Evolutionary conservation across 768 basidiomycete species (phyloP).

Genomic region (Leucocoprinus leucothites): DNA sequence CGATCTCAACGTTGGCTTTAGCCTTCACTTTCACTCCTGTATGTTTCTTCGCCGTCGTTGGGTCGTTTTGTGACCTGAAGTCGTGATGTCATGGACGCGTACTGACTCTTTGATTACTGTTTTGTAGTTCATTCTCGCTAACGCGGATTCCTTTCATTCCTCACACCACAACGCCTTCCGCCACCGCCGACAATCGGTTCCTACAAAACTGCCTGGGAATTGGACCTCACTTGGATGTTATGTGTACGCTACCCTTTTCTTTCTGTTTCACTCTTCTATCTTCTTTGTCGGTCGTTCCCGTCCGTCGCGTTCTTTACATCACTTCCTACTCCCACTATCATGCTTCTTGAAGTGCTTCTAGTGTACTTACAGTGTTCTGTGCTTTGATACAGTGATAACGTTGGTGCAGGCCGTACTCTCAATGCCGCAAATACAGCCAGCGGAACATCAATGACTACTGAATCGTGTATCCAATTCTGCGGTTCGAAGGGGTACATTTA

Average conservation of each 20-base stretch:
- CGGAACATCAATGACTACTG: slow-evolving; percentile 58
- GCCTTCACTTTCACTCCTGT: slow-evolving; percentile 38
- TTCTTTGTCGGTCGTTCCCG: not conserved
- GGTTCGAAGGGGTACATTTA: slow-evolving; percentile 48
- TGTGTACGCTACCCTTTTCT: slow-evolving; percentile 37
- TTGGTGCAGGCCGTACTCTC: slow-evolving; percentile 53
- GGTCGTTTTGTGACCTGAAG: not conserved
- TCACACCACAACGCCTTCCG: slow-evolving; percentile 17
- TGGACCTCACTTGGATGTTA: slow-evolving; percentile 65
- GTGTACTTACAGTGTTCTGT: not conserved
- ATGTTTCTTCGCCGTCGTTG: slow-evolving; percentile 15
- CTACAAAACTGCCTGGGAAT: slow-evolving; percentile 42
- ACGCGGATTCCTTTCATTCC: slow-evolving; percentile 20
- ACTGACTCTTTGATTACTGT: slow-evolving; percentile 7
- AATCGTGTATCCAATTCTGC: slow-evolving; percentile 47
- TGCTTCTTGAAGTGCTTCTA: slow-evolving; percentile 5
- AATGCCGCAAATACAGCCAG: slow-evolving; percentile 41
- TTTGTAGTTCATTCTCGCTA: slow-evolving; percentile 4
- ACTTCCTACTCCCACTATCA: slow-evolving; percentile 1
- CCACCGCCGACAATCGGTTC: slow-evolving; percentile 39
- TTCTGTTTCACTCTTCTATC: not conserved
- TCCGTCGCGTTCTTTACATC: not conserved
- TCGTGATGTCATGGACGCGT: not conserved
- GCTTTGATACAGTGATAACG: slow-evolving; percentile 44
- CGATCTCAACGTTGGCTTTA: slow-evolving; percentile 29